Evolutionary conservation across 2,329 filamentous ascomycete species (phyloP).

Genomic region (Pyricularia sp.): DNA sequence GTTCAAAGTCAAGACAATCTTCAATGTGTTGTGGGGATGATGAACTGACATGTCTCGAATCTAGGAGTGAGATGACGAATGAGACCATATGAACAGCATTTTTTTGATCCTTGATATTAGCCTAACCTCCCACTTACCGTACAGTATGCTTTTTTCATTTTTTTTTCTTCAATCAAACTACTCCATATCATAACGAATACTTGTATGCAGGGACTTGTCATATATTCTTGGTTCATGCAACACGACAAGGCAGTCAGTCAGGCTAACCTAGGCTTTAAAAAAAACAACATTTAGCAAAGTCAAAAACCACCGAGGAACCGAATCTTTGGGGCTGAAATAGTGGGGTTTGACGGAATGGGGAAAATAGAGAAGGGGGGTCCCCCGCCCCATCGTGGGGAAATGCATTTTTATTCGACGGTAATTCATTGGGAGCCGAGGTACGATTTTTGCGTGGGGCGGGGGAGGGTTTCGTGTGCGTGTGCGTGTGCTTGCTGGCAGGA

Average conservation of each 20-base stretch:
- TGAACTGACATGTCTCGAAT: neutral
- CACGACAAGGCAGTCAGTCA: neutral
- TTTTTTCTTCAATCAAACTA: no score
- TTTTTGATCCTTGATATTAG: neutral
- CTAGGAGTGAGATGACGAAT: neutral
- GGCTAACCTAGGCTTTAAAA: no score
- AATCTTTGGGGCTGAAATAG: neutral
- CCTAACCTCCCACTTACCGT: neutral
- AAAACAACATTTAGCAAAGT: neutral
- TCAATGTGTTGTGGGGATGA: neutral
- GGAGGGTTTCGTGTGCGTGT: no score
- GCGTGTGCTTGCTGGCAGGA: neutral
- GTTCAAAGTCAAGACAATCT: no score
- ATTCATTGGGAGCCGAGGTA: neutral
- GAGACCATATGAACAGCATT: neutral
- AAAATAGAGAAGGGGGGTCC: neutral
- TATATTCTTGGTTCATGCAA: no score
- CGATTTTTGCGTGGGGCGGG: neutral
- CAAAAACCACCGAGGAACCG: neutral
- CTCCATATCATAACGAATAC: no score
- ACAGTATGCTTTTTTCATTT: neutral
- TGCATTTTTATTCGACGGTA: neutral
- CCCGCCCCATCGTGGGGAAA: neutral
- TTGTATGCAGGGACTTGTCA: no score
- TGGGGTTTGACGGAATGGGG: neutral